Evolutionary conservation across 2,329 filamentous ascomycete species (phyloP), one percentile per base, ranked within the genome.

Genomic region (Xylaria sp.): DNA sequence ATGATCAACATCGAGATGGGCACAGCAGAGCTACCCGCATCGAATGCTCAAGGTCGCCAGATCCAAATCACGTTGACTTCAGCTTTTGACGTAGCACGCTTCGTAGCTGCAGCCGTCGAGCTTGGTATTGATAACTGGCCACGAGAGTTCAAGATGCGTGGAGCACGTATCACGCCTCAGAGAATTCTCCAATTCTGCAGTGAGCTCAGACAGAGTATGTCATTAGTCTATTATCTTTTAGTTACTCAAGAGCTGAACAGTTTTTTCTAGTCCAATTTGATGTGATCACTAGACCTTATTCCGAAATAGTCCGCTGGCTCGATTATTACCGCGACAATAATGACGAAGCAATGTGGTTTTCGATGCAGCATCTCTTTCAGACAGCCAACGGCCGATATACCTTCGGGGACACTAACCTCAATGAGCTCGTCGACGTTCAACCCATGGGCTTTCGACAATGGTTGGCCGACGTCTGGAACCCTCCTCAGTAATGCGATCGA

Each of bases 341-440:
- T 12, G 82, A 88, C 71, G 82, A 82, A 66, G 78, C 80, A 8
- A 85, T 82, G 62, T 86, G 85, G 72, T 82, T 83, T 55, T 84
- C 87, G 64, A 85, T 91, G 59, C 86, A 89, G 67, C 84, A 89
- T 39, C 84, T 93, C 28, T 83, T 92, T 46, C 90, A 90, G 39
- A 93, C 91, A 0, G 88, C 88, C 20, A 87, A 91, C 70, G 89
- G 90, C 1, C 86, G 89, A 10, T 94, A 92, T 75, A 88, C 90
- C 71, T 91, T 92, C 73, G 80, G 82, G 2, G 80, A 85, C 13
- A 80, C 88, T 1, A 91, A 89, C 69, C 80, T 93, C 63, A 92
- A 92, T 76, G 81, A 79, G 4, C 72, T 78, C 4, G 80, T 85
- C 13, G 76, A 82, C 46, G 67, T 89, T 13, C 81, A 81, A 55